Evolutionary conservation across 148 eudicot species (phyloP).

Genomic region (Oxyria digyna): DNA sequence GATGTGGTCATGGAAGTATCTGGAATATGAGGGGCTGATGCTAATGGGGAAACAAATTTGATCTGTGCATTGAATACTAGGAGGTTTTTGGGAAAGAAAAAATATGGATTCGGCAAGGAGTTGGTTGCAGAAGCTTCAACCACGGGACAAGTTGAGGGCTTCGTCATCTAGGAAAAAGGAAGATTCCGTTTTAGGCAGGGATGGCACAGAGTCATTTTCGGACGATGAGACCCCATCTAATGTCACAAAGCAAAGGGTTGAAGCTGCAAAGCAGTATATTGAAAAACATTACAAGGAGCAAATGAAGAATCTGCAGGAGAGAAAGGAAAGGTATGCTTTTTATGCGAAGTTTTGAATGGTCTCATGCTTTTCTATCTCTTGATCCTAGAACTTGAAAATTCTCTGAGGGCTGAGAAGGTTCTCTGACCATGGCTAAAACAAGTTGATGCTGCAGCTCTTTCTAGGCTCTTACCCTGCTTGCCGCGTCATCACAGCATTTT

Average conservation of each 20-base stretch:
- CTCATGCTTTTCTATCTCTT: neutral
- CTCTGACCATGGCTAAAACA: neutral
- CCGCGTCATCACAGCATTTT: neutral
- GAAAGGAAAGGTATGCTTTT: constrained; percentile 69
- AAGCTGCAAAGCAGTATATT: constrained; percentile 94
- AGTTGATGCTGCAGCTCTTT: neutral
- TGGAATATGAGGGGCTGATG: constrained; percentile 7
- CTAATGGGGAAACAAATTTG: constrained; percentile 5
- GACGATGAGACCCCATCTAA: constrained; percentile 68
- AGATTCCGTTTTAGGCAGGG: constrained; percentile 40
- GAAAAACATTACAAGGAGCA: constrained; percentile 99
- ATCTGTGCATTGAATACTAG: neutral
- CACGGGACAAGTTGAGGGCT: constrained; percentile 61
- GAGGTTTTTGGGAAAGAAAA: constrained; percentile 8
- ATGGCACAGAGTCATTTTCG: constrained; percentile 34
- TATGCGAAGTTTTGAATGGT: neutral
- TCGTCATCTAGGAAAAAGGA: constrained; percentile 48
- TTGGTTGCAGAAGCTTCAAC: constrained; percentile 90
- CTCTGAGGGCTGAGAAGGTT: neutral
- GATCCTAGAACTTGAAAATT: neutral
- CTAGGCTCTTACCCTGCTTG: neutral
- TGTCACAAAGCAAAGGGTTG: constrained; percentile 78
- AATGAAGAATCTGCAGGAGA: constrained; percentile 91
- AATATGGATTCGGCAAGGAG: constrained; percentile 84
- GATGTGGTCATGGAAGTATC: constrained; percentile 12